Evolutionary conservation across 345 rosid species (phyloP), one percentile per base, ranked within the genome.

Genomic region (Corchorus capsularis): DNA sequence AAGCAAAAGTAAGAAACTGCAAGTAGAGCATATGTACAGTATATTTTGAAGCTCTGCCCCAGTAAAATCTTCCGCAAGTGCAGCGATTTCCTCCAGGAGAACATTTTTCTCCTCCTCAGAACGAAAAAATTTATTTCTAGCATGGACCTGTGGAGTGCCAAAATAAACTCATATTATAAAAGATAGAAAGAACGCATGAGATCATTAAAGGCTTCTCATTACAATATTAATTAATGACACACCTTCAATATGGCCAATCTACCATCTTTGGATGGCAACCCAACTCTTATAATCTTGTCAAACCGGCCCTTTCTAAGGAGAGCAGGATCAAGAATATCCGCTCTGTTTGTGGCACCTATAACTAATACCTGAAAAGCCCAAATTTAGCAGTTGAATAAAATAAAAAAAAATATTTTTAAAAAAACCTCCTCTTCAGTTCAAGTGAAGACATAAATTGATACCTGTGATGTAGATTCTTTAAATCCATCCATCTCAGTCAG

Each of bases 401-500:
- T 27, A 27, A 27, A 27, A n/a, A n/a, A n/a, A n/a, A n/a, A n/a
- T n/a, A n/a, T 27, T 27, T 27, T 27, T 27, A 27, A 27, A 65
- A 59, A 22, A 78, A 77, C 9, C 16, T 45, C n/a, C 62, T 63
- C 34, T 37, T 56, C 59, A 67, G 66, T 75, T 68, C 17, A 39
- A 47, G 37, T 56, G 62, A 80, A 63, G 45, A 56, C 17, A 27
- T 67, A 47, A 55, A 78, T 75, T 77, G 78, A 81, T 77, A 93
- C 99, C 89, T 95, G 97, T 65, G 98, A 88, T 71, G 97, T 91
- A 46, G 89, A 85, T 76, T 88, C 97, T 87, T 89, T 91, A 77
- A 95, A 95, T 81, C 99, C 99, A 86, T 95, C 99, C 97, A 95
- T 87, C 87, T 95, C 99, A 12, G 98, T 95, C 77, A 95, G 80